phyloP scores from a whole-genome alignment of 257 asterid species.

The Solanum pimpinellifolium region DNA sequence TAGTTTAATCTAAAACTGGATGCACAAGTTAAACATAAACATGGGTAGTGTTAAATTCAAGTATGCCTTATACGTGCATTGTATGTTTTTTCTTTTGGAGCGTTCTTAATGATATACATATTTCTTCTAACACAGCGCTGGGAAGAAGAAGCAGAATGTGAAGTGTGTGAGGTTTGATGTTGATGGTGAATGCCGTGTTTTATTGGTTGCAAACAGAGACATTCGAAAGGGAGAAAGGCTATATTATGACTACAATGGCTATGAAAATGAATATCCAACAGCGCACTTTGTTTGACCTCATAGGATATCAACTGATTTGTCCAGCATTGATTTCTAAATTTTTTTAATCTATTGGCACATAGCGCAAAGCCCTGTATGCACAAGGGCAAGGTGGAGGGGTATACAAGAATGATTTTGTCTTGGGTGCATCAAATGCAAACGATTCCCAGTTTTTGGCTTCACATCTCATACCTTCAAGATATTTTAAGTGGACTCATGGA shows the following conservation, averaged over 20 bases:
- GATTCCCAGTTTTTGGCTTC: background rate
- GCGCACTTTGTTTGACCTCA: constrained; percentile 60
- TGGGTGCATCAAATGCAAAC: background rate
- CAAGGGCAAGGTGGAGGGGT: background rate
- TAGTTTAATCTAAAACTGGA: background rate
- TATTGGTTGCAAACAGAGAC: constrained; percentile 70
- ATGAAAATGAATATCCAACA: constrained; percentile 83
- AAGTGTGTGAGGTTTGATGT: constrained; percentile 76
- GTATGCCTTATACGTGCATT: background rate
- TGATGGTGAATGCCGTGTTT: constrained; percentile 63
- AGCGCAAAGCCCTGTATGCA: background rate
- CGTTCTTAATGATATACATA: background rate
- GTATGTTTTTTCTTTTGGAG: background rate
- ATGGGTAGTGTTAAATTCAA: background rate
- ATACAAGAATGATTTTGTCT: background rate
- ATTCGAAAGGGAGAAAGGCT: constrained; percentile 74
- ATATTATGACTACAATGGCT: constrained; percentile 86
- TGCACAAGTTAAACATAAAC: background rate
- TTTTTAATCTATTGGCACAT: background rate
- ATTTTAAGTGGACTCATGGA: background rate
- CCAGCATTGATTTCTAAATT: background rate
- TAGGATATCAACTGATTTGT: background rate
- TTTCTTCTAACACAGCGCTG: constrained; percentile 42
- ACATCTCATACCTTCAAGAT: background rate
- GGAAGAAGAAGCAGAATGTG: constrained; percentile 83